Base-by-base conservation (phyloP, 2,329 filamentous ascomycete species). In the Neurospora sp. region DNA sequence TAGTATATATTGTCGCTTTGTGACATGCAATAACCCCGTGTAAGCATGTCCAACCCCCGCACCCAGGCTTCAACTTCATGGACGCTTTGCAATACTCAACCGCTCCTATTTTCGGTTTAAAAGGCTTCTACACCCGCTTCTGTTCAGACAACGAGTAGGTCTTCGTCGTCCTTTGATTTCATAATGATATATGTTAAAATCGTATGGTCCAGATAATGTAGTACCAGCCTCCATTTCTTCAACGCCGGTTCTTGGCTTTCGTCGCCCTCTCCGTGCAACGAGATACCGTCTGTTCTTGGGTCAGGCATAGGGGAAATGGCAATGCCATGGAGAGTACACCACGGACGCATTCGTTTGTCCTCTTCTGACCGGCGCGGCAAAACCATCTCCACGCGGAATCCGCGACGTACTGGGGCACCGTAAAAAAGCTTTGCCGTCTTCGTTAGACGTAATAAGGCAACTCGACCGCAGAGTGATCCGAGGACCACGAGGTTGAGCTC, bases 171-270 rank as follows among this genome's bases (percentile, higher is more conserved):
- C 8, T 68, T 69, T 68, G 36, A 52, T 68, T 72, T 72, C 43
- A 74, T 70, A 69, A 93, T 78, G 78, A 92, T 89, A 80, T 93
- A 94, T 71, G 86, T 89, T 73, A 93, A 76, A 38, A 94, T 85
- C 1, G 86, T 86, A 75, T 92, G 88, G 78, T 93, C 88, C 70
- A 85, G 84, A 77, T 90, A 94, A 77, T 92, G 89, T 78, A 94
- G 79, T 77, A 95, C 85, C 70, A 95, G 74, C 71, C 90, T 82
- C 84, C 90, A 93, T 70, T 86, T 74, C 72, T n/a, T 70, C 72
- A 40, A 75, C 68, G 36, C 73, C 75, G 70, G 73, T 70, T 39
- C 72, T 68, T 66, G 72, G 71, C 52, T 69, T 33, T 69, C 68
- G 46, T 46, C 42, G 19, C 69, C 68, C 62, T 40, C 40, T 28